Base-by-base conservation (phyloP, 2,329 filamentous ascomycete species). In the Cladosporium sp. region DNA sequence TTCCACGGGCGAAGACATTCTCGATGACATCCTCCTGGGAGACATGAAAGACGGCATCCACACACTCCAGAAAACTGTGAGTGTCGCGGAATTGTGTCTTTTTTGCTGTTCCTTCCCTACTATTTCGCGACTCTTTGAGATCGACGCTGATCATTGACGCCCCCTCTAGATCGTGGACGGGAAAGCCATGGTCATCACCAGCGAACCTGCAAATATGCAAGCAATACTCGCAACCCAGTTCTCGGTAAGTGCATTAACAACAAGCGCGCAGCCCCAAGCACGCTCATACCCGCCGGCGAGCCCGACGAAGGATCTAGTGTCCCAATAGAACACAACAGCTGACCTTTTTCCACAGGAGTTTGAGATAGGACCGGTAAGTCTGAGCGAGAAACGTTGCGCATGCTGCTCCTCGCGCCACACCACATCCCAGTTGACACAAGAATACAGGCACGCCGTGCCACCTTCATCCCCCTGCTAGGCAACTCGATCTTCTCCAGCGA, bases 131-230 rank as follows among this genome's bases (percentile, higher is more conserved):
- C 12, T 46, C 18, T n/a, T 49, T 49, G 44, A 21, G 44, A n/a
- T 49, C 23, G 23, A 26, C 23, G n/a, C 44, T 26, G 49, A 52
- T 26, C 4, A 1, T 52, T 5, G 16, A 16, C 4, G 23, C 16
- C 12, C 10, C 11, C 3, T 29, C n/a, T 53, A 53, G 56, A 53
- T 56, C n/a, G 33, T 68, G 14, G 67, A 71, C 33, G 67, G 70
- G 4, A 62, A 40, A 11, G 46, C 21, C 12, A 59, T 66, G n/a
- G 53, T 70, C 26, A 31, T 66, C 12, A 73, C 76, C 10, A 74
- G 70, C 60, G 85, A 87, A 28, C 75, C 74, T 11, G 80, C 80
- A 14, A 88, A 88, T 68, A 77, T 88, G 60, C 84, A 86, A 68
- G 80, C 85, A 28, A 73, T 80, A 2, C 78, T 88, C 1, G 82